phyloP scores from a whole-genome alignment of 2,329 filamentous ascomycete species.

The Sporothrix dimorphospora region DNA sequence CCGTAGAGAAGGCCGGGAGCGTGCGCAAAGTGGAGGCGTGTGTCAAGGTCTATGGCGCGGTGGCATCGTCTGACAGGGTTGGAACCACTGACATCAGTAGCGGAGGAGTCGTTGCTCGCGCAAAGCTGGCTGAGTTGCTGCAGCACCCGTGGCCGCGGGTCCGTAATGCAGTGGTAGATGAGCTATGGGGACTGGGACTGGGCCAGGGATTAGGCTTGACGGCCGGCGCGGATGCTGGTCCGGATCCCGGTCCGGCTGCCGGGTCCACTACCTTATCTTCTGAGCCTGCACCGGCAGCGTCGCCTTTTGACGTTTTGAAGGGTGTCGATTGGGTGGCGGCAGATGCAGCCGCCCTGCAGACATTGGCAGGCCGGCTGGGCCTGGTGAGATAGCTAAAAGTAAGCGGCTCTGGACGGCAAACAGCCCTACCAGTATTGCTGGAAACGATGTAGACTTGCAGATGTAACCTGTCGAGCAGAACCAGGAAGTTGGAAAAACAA shows the following conservation, averaged over 20 bases:
- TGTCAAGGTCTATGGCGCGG: slow-evolving; percentile 74
- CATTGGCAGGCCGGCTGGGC: slow-evolving; percentile 49
- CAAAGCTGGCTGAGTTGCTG: slow-evolving; percentile 73
- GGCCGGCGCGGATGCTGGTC: background rate
- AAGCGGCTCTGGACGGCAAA: background rate
- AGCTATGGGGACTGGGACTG: slow-evolving; percentile 55
- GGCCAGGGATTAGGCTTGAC: slow-evolving; percentile 38
- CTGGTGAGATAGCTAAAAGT: background rate
- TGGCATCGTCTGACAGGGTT: slow-evolving; percentile 49
- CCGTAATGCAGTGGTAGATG: slow-evolving; percentile 61
- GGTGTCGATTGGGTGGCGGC: slow-evolving; percentile 62
- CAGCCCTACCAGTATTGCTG: background rate
- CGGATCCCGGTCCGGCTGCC: background rate
- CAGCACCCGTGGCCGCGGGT: slow-evolving; percentile 82
- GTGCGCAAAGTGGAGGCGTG: slow-evolving; percentile 81
- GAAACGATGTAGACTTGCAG: background rate
- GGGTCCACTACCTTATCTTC: background rate
- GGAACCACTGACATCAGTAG: slow-evolving; percentile 35
- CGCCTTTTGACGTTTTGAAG: slow-evolving; percentile 42
- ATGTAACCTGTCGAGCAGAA: background rate
- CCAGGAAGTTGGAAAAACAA: background rate
- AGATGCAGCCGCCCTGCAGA: slow-evolving; percentile 51
- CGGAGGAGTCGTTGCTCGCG: slow-evolving; percentile 58
- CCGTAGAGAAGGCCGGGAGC: slow-evolving; percentile 81
- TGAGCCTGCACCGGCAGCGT: background rate